Base-by-base conservation (phyloP, 148 eudicot species). In the Dianthus caryophyllus region DNA sequence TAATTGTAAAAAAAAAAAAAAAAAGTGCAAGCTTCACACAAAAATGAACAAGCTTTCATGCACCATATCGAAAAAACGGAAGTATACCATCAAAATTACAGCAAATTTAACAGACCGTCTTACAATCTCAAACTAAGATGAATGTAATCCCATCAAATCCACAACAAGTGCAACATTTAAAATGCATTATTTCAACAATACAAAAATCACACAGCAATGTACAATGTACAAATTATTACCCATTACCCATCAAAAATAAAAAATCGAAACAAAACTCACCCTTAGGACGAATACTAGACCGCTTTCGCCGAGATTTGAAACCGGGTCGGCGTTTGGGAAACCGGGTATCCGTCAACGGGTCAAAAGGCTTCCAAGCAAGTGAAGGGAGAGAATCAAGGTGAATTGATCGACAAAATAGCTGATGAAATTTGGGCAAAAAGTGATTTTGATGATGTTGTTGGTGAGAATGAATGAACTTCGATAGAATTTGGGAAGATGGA, bases 301-400 rank as follows among this genome's bases (percentile, higher is more conserved):
- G 84, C 65, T 94, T 90, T 49, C 85, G 81, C 61, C 90, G 85
- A 38, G 88, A 76, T 54, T 76, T 86, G 22, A 72, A 68, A n/a
- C 54, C 60, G 39, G 96, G 95, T 17, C 97, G 82, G 29, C 97
- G 84, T 73, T 90, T 88, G 0, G 97, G 99, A 22, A 78, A 71
- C 6, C 92, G 89, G 24, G 87, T 75, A 75, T 85, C 95, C 0
- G 96, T 90, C 1, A 94, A 74, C 33, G 85, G 80, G 72, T 90
- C 96, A 52, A 81, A 79, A 38, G 84, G 79, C 31, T 66, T 77
- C 2, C 81, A 65, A 6, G 86, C 81, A 20, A 75, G 71, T 24
- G 88, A 73, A 57, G 83, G 71, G 33, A 84, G 89, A 29, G 75
- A 73, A 25, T 71, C 82, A 11, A 74, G 84, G 61, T 73, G 83